These are phyloP conservation scores for Pelargonium australe DNA, from an alignment of 441 rosid species.

Conservation along the genomic window DNA sequence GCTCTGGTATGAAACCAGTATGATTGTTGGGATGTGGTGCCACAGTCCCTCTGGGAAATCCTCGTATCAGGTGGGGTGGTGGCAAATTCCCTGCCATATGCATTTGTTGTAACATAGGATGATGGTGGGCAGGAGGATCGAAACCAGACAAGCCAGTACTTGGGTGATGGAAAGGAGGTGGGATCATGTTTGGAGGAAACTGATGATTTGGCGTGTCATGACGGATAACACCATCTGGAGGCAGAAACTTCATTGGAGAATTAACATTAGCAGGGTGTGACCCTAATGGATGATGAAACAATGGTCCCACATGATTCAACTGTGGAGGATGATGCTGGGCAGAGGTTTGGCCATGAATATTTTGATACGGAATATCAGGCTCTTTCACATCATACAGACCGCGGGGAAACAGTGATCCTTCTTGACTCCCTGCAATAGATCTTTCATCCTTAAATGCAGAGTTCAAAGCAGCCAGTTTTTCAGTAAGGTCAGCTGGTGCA, in stretches of 20 bases:
- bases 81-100: slow-evolving; percentile 53
- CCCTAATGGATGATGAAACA: slow-evolving; percentile 45
- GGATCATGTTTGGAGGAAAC: slow-evolving; percentile 52
- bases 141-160: slow-evolving; percentile 44
- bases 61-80: slow-evolving; percentile 49
- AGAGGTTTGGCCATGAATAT: slow-evolving; percentile 37
- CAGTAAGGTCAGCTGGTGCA: slow-evolving; percentile 41
- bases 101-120: slow-evolving; percentile 61
- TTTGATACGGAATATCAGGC: slow-evolving; percentile 38
- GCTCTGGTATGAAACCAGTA: slow-evolving; percentile 52
- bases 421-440: slow-evolving; percentile 45
- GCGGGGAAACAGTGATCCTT: slow-evolving; percentile 37
- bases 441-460: slow-evolving; percentile 53
- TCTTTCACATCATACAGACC: slow-evolving; percentile 48
- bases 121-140: slow-evolving; percentile 45
- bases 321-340: slow-evolving; percentile 46
- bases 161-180: slow-evolving; percentile 59
- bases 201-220: slow-evolving; percentile 55
- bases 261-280: slow-evolving; percentile 49
- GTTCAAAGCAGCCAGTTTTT: slow-evolving; percentile 54
- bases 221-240: slow-evolving; percentile 43
- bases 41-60: slow-evolving; percentile 41
- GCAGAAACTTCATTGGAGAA: slow-evolving; percentile 57
- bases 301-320: slow-evolving; percentile 50
- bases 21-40: slow-evolving; percentile 52